Base-by-base conservation (phyloP, 306 rosid species). In the Cotoneaster glaucophyllus region DNA sequence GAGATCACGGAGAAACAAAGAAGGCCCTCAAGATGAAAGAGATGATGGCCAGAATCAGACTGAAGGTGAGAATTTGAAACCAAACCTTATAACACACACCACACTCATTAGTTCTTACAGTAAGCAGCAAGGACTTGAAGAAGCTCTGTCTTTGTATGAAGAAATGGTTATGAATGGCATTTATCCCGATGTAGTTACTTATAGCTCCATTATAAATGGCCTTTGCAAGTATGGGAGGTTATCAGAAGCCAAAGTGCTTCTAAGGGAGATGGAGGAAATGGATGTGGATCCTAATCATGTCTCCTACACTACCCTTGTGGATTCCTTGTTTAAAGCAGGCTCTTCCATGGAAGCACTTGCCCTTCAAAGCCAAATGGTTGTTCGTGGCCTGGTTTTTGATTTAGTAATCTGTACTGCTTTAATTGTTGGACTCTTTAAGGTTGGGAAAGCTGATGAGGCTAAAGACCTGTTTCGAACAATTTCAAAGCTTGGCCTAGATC, bases 341-440 rank as follows among this genome's bases (percentile, higher is more conserved):
- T 86, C 83, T 79, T 65, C 58, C 19, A 29, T 80, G 82, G 97
- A 95, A 80, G 97, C 96, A 80, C 83, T 84, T 75, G 78, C 58
- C 76, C 79, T 85, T 80, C 91, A 85, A 77, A 68, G 91, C 89
- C 95, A 85, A 78, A 87, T 95, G 91, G 81, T 92, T 76, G 89
- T 89, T 28, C 87, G 86, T n/a, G 97, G 97, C 67, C 82, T 86
- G 77, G 45, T 69, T 61, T 87, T 90, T 74, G 97, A 95, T 90
- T 65, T 88, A 37, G 82, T 90, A 75, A n/a, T 77, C 52, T 93
- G 83, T 77, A 88, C 97, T 83, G 78, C 87, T 73, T 70, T 92
- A 62, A 84, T 95, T 82, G 88, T 85, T 82, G 97, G 97, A 48
- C 96, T 95, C 66, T 92, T 90, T 77, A 92, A 88, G 84, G 84